phyloP scores from a whole-genome alignment of 257 asterid species.

The Fraxinus pennsylvanica region DNA sequence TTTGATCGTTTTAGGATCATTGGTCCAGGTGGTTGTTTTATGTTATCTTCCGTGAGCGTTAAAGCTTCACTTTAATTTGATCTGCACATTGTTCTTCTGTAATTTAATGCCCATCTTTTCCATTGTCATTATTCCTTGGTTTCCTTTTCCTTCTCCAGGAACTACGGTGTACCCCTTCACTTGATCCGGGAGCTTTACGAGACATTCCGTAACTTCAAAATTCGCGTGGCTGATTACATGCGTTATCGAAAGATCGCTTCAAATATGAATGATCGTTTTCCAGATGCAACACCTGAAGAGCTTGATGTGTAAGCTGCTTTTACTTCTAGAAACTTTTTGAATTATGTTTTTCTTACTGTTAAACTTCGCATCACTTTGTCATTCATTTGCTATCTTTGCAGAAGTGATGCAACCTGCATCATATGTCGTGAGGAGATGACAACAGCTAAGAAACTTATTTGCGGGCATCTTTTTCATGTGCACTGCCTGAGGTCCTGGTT shows the following conservation, averaged over 20 bases:
- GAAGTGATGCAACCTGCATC: conserved; percentile 89
- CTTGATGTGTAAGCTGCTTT: conserved; percentile 57
- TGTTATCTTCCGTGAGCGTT: not conserved
- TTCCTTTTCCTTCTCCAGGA: conserved; percentile 44
- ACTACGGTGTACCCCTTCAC: conserved; percentile 95
- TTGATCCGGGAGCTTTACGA: conserved; percentile 95
- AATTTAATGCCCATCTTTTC: not conserved
- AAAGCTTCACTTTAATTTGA: too few species aligned
- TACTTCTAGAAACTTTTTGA: conserved; percentile 6
- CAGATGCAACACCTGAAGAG: conserved; percentile 96
- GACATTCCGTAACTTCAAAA: conserved; percentile 90
- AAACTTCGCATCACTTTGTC: conserved; percentile 14
- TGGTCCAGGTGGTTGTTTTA: not conserved
- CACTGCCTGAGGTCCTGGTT: conserved; percentile 97
- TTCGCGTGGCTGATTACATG: conserved; percentile 83
- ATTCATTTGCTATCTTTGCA: conserved; percentile 31
- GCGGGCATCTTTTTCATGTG: conserved; percentile 95
- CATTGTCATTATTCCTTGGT: not conserved
- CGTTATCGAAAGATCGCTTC: conserved; percentile 95
- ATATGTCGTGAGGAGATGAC: conserved; percentile 99
- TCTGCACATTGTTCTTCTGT: not conserved
- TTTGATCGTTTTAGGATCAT: conserved; percentile 3
- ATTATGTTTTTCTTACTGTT: conserved; percentile 16
- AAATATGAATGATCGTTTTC: conserved; percentile 92
- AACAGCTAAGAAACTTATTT: conserved; percentile 79